These are phyloP conservation scores for Venustampulla echinocandica DNA, from an alignment of 495 filamentous ascomycete genomes.

Conservation along the genomic window DNA sequence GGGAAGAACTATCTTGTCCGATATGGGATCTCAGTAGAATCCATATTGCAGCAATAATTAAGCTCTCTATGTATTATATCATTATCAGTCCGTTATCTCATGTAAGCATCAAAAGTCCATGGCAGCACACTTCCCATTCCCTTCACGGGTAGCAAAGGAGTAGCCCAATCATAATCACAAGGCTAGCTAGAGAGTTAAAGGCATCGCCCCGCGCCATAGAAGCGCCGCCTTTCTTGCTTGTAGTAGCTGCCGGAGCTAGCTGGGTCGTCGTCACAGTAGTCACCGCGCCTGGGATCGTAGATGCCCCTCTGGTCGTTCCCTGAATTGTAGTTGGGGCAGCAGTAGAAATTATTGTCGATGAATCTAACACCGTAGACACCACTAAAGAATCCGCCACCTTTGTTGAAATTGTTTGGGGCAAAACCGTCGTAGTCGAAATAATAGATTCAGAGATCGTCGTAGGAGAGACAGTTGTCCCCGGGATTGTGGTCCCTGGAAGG, in stretches of 20 bases:
- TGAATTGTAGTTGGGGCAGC: not conserved
- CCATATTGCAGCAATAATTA: too few species aligned
- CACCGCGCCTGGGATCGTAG: conserved; percentile 2
- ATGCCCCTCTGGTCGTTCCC: conserved; percentile 2
- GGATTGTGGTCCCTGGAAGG: conserved; percentile 8
- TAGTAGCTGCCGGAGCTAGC: not conserved
- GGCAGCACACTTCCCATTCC: too few species aligned
- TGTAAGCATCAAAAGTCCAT: too few species aligned
- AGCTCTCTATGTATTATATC: too few species aligned
- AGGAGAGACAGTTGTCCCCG: not conserved
- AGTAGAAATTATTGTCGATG: not conserved
- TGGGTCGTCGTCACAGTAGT: conserved; percentile 2
- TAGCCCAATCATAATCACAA: too few species aligned
- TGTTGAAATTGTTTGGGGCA: not conserved
- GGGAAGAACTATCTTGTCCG: too few species aligned
- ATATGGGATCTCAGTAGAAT: too few species aligned
- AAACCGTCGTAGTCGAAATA: not conserved
- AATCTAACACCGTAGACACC: not conserved
- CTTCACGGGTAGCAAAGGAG: too few species aligned
- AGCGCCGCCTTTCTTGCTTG: conserved; percentile 5
- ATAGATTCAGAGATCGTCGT: conserved; percentile 2
- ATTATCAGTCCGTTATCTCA: too few species aligned
- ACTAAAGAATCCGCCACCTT: not conserved
- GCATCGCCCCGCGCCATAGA: not conserved
- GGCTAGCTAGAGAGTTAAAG: too few species aligned